phyloP scores from a whole-genome alignment of 2,329 filamentous ascomycete genomes.

The Hypoxylon sp. region DNA sequence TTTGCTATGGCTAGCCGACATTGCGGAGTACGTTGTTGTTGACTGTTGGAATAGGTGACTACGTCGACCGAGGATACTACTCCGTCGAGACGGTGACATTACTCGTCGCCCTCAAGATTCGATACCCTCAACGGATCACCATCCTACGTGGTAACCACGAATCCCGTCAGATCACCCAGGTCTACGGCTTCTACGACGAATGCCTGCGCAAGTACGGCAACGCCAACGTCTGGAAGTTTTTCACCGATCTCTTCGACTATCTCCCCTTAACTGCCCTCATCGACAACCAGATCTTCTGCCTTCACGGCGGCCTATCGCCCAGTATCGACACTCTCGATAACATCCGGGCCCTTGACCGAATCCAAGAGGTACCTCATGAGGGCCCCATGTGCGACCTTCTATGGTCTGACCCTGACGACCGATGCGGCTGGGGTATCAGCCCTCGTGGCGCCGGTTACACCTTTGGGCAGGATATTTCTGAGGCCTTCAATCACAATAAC shows the following conservation, averaged over 20 bases:
- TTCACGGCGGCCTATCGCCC: constrained; percentile 96
- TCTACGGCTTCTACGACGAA: constrained; percentile 99
- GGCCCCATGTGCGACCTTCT: constrained; percentile 98
- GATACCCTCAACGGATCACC: constrained; percentile 97
- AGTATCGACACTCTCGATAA: constrained; percentile 96
- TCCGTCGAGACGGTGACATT: constrained; percentile 98
- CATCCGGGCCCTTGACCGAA: constrained; percentile 93
- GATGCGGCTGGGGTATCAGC: constrained; percentile 95
- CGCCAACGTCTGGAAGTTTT: constrained; percentile 99
- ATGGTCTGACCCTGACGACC: constrained; percentile 98
- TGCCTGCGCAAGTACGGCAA: constrained; percentile 99
- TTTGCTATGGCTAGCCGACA: constrained; percentile 1
- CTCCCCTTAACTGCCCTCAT: constrained; percentile 96
- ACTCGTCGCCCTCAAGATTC: constrained; percentile 95
- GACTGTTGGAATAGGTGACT: constrained; percentile 76
- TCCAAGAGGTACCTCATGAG: constrained; percentile 98
- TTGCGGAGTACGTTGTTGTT: constrained; percentile 13
- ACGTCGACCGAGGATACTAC: constrained; percentile 98
- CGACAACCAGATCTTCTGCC: constrained; percentile 99
- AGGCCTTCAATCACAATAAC: constrained; percentile 99
- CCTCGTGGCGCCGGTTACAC: constrained; percentile 95
- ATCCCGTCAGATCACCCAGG: constrained; percentile 97
- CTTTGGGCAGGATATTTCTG: constrained; percentile 96
- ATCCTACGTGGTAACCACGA: constrained; percentile 99
- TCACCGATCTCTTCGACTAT: constrained; percentile 98